Evolutionary conservation across 2,329 filamentous ascomycete species (phyloP).

Genomic region (Colletotrichum liaoningense): DNA sequence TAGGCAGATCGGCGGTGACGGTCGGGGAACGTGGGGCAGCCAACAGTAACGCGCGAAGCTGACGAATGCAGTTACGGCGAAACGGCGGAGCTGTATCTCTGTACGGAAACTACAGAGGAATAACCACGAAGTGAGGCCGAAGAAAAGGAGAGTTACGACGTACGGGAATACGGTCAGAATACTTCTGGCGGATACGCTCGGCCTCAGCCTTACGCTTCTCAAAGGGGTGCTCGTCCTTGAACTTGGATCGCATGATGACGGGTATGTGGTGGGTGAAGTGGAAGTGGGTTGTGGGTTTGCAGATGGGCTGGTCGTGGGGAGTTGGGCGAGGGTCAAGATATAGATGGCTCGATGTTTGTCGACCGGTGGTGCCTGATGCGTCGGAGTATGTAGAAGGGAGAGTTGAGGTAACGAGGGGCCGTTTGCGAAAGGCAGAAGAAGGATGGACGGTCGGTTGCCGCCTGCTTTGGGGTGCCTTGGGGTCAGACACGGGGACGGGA

Average conservation of each 20-base stretch:
- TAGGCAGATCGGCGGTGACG: slow-evolving; percentile 31
- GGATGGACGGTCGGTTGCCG: slow-evolving; percentile 32
- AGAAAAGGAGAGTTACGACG: slow-evolving; percentile 47
- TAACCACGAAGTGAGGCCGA: not conserved
- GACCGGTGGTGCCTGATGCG: slow-evolving; percentile 33
- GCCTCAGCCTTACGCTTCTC: slow-evolving; percentile 99
- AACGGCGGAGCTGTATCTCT: not conserved
- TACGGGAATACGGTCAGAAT: slow-evolving; percentile 97
- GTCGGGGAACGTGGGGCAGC: slow-evolving; percentile 28
- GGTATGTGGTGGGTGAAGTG: slow-evolving; percentile 42
- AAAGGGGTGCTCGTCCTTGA: slow-evolving; percentile 99
- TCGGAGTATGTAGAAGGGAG: slow-evolving; percentile 36
- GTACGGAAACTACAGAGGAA: not conserved
- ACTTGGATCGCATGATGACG: slow-evolving; percentile 94
- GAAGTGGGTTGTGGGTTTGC: slow-evolving; percentile 35
- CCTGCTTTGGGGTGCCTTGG: slow-evolving; percentile 32
- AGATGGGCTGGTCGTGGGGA: slow-evolving; percentile 17
- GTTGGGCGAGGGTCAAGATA: slow-evolving; percentile 28
- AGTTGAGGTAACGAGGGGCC: slow-evolving; percentile 33
- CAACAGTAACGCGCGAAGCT: slow-evolving; percentile 26
- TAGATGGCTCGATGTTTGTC: slow-evolving; percentile 30
- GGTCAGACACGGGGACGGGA: slow-evolving; percentile 33
- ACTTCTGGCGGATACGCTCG: slow-evolving; percentile 99
- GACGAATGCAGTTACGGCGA: slow-evolving; percentile 1
- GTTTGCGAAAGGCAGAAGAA: slow-evolving; percentile 36